phyloP scores from a whole-genome alignment of 768 basidiomycete species.

The Rhodotorula paludigena region DNA sequence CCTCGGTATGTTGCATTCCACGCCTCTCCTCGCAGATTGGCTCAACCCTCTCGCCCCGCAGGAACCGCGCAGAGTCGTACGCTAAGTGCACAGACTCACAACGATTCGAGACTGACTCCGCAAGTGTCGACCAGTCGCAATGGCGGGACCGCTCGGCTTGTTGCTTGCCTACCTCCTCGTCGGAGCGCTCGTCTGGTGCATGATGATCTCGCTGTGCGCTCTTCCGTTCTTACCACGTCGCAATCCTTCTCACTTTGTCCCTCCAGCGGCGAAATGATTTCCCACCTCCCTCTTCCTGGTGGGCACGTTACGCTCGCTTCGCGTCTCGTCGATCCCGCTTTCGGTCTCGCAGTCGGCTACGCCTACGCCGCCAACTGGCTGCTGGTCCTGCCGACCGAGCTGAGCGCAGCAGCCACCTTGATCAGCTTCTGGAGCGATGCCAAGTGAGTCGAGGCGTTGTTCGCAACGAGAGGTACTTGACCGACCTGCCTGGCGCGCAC shows the following conservation, averaged over 20 bases:
- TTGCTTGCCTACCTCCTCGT: conserved; percentile 13
- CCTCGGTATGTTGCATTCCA: no score
- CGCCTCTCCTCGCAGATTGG: not conserved
- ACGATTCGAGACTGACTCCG: not conserved
- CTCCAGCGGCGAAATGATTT: conserved; percentile 24
- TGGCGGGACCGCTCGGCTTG: conserved; percentile 12
- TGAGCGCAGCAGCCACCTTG: conserved; percentile 65
- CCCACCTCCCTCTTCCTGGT: conserved; percentile 26
- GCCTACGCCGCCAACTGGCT: conserved; percentile 52
- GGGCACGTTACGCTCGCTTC: conserved; percentile 39
- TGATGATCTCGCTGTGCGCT: conserved; percentile 13
- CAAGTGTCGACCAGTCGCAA: not conserved
- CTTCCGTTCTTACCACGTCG: not conserved
- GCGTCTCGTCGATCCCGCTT: conserved; percentile 34
- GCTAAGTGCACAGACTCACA: not conserved
- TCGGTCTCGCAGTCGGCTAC: conserved; percentile 41
- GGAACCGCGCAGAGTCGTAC: conserved; percentile 10
- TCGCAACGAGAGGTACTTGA: conserved; percentile 52
- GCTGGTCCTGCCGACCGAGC: conserved; percentile 65
- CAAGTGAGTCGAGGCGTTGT: conserved; percentile 45
- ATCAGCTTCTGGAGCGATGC: conserved; percentile 64
- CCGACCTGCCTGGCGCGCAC: conserved; percentile 33
- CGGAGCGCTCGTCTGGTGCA: conserved; percentile 15
- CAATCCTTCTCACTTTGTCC: not conserved
- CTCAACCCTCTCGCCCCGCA: conserved; percentile 18